Conservation (phyloP, 2,329 filamentous ascomycete species). For the Exophiala aquamarina region DNA sequence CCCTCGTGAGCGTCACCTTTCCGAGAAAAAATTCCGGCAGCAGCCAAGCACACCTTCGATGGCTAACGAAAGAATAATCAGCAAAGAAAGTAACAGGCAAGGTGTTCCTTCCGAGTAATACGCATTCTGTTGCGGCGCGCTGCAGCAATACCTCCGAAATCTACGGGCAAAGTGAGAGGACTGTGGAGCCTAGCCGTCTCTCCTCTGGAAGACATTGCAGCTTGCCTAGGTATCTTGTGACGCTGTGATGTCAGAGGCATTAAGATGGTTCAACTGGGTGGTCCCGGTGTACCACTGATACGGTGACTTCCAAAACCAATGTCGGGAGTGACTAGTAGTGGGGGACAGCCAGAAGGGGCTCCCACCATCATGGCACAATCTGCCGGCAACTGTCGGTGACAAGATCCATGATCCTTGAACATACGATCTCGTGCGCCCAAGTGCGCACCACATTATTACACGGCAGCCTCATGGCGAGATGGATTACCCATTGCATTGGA, state of each 20-base stretch:
- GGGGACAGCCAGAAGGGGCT: background rate
- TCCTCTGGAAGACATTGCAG: background rate
- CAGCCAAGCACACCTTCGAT: too few species aligned
- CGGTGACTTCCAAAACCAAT: slow-evolving; percentile 3
- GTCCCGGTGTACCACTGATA: slow-evolving; percentile 7
- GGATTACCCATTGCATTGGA: too few species aligned
- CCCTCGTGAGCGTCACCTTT: too few species aligned
- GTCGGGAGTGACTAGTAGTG: background rate
- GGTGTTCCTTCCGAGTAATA: too few species aligned
- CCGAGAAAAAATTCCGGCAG: too few species aligned
- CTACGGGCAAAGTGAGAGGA: too few species aligned
- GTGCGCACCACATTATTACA: slow-evolving; percentile 2
- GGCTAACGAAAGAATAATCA: too few species aligned
- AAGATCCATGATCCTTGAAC: slow-evolving; percentile 11
- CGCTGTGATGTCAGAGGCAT: slow-evolving; percentile 4
- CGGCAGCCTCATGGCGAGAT: slow-evolving; percentile 5
- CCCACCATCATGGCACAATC: slow-evolving; percentile 9
- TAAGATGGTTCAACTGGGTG: background rate
- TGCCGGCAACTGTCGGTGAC: slow-evolving; percentile 2
- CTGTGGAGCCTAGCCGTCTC: too few species aligned
- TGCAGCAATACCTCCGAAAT: too few species aligned
- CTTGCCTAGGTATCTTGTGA: slow-evolving; percentile 1
- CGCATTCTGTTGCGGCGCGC: too few species aligned
- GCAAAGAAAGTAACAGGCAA: too few species aligned
- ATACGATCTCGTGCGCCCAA: slow-evolving; percentile 8